Conservation (phyloP, 2,329 filamentous ascomycete species). For the Nakataea oryzae region DNA sequence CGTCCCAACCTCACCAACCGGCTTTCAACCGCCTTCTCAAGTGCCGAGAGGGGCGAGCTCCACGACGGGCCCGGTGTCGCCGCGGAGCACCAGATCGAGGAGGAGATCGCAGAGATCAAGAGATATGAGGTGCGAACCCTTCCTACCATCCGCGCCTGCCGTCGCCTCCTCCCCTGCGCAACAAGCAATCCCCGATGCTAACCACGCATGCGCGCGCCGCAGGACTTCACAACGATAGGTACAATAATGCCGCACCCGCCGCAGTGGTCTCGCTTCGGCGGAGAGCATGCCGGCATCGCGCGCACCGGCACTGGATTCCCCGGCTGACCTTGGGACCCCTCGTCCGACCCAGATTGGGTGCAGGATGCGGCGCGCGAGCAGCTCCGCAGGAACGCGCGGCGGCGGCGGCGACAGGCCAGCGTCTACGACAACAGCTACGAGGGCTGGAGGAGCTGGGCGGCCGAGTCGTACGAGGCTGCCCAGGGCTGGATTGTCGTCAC, state of each 20-base stretch:
- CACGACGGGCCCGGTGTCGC: conserved; percentile 33
- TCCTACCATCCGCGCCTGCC: not conserved
- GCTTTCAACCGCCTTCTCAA: conserved; percentile 57
- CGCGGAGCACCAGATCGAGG: conserved; percentile 65
- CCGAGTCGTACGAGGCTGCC: conserved; percentile 86
- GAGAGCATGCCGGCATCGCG: not conserved
- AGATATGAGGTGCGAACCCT: conserved; percentile 62
- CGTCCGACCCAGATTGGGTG: conserved; percentile 68
- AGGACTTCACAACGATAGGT: conserved; percentile 93
- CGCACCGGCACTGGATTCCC: conserved; percentile 5
- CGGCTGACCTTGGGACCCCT: conserved; percentile 5
- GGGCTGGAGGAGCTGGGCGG: conserved; percentile 72
- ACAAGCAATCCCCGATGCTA: not conserved
- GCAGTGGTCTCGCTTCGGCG: no score
- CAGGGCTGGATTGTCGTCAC: conserved; percentile 98
- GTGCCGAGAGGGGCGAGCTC: conserved; percentile 50
- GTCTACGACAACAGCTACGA: conserved; percentile 57
- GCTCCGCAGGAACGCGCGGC: conserved; percentile 64
- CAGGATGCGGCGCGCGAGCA: conserved; percentile 93
- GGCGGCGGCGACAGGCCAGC: conserved; percentile 55
- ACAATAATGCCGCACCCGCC: conserved; percentile 13
- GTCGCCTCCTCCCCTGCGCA: no score
- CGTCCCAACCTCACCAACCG: conserved; percentile 53
- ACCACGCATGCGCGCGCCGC: not conserved
- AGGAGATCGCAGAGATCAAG: conserved; percentile 97